Evolutionary conservation across 495 filamentous ascomycete species (phyloP).

Genomic region (Xylaria cubensis): DNA sequence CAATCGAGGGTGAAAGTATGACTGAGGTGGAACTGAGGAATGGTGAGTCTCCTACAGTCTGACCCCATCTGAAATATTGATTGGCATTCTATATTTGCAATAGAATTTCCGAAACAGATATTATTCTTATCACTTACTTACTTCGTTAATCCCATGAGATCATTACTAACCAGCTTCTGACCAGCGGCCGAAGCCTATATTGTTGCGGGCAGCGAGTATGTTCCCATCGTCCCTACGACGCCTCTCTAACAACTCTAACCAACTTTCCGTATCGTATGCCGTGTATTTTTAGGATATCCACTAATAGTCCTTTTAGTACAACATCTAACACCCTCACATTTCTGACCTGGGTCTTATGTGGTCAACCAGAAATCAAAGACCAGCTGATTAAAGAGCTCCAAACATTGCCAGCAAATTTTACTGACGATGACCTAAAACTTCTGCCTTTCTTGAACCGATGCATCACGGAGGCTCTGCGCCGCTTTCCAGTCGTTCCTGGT

Average conservation of each 20-base stretch:
- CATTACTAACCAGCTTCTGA: constrained; percentile 34
- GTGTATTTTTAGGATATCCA: neutral
- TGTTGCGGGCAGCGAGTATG: constrained; percentile 53
- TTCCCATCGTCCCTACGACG: neutral
- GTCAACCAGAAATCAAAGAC: constrained; percentile 40
- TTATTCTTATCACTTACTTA: neutral
- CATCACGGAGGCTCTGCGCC: constrained; percentile 60
- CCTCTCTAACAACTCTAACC: neutral
- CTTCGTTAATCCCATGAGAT: neutral
- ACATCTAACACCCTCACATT: constrained; percentile 56
- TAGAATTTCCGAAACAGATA: neutral
- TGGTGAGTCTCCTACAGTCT: neutral
- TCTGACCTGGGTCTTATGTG: constrained; percentile 45
- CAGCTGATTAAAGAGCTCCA: constrained; percentile 50
- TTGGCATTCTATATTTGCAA: neutral
- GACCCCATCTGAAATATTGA: neutral
- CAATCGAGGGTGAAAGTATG: neutral
- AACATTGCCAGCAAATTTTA: constrained; percentile 45
- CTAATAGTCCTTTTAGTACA: constrained; percentile 35
- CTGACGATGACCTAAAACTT: constrained; percentile 42
- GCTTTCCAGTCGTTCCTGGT: constrained; percentile 57
- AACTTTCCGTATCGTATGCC: no score
- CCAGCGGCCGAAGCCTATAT: constrained; percentile 44
- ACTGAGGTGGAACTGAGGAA: neutral
- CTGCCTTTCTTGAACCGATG: constrained; percentile 55